Evolutionary conservation across 805 yeast genomes (phyloP).

Genomic region (Wickerhamomyces sydowiorum): DNA sequence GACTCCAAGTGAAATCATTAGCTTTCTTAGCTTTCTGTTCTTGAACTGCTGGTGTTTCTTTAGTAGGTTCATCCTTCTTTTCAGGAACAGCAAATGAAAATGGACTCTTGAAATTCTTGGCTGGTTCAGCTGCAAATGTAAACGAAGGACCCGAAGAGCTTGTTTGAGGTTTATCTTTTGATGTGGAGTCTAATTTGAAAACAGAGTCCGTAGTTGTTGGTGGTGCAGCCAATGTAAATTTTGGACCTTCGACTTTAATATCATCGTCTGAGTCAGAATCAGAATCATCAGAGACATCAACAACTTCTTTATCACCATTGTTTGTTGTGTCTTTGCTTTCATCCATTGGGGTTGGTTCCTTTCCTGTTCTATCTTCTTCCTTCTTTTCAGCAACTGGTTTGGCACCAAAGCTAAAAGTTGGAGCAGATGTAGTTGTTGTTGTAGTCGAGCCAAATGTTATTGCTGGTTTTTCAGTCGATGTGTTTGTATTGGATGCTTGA

Average conservation of each 20-base stretch:
- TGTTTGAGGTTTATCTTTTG: slow-evolving; percentile 14
- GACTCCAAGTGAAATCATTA: slow-evolving; percentile 20
- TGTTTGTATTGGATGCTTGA: slow-evolving; percentile 9
- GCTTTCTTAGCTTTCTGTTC: slow-evolving; percentile 4
- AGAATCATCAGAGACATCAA: slow-evolving; percentile 9
- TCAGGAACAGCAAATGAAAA: slow-evolving; percentile 25
- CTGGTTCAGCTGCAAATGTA: slow-evolving; percentile 26
- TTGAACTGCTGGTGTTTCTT: slow-evolving; percentile 2
- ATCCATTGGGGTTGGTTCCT: slow-evolving; percentile 9
- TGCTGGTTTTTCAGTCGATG: slow-evolving; percentile 30
- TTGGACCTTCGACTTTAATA: slow-evolving; percentile 68
- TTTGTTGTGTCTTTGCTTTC: slow-evolving; percentile 4
- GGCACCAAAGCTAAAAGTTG: slow-evolving; percentile 22
- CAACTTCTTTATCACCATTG: slow-evolving; percentile 4
- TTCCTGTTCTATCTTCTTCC: background rate
- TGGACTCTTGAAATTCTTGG: slow-evolving; percentile 24
- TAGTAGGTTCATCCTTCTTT: slow-evolving; percentile 5
- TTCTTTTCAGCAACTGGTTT: slow-evolving; percentile 2
- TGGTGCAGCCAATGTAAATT: slow-evolving; percentile 42
- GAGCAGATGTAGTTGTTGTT: slow-evolving; percentile 2
- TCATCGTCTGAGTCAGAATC: slow-evolving; percentile 57
- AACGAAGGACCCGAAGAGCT: slow-evolving; percentile 34
- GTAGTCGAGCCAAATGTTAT: slow-evolving; percentile 23
- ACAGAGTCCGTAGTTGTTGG: slow-evolving; percentile 48
- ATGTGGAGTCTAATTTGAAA: slow-evolving; percentile 35